Percentiles rank a stretch among this genome's conserved stretches.
These are phyloP conservation scores for Pochonia chlamydosporia DNA, from an alignment of 2,329 filamentous ascomycete species.

Conservation along the genomic window DNA sequence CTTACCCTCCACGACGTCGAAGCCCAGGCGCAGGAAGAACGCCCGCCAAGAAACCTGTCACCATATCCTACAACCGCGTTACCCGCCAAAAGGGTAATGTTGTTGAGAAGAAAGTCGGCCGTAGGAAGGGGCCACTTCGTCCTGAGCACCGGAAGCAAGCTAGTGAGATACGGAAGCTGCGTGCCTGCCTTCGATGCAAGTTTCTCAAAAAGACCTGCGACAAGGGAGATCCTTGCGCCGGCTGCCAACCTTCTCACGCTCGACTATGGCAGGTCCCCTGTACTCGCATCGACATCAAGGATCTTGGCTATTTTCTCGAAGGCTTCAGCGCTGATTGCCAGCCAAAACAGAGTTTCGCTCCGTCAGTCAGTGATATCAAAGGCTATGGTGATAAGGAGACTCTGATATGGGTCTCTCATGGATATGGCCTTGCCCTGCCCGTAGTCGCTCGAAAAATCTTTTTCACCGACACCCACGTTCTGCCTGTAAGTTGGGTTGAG, in stretches of 20 bases:
- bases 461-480: slow-evolving; percentile 86
- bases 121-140: slow-evolving; percentile 80
- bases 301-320: slow-evolving; percentile 98
- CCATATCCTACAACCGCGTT: too few relatives aligned
- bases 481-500: slow-evolving; percentile 92
- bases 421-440: slow-evolving; percentile 87
- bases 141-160: slow-evolving; percentile 95
- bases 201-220: slow-evolving; percentile 99
- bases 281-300: slow-evolving; percentile 97
- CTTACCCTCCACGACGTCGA: too few relatives aligned
- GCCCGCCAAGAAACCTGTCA: too few relatives aligned
- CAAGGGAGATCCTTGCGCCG: slow-evolving; percentile 91
- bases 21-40: too few relatives aligned
- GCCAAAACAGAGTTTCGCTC: slow-evolving; percentile 77
- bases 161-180: slow-evolving; percentile 90
- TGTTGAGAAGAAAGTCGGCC: slow-evolving; percentile 85
- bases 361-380: slow-evolving; percentile 93
- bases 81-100: slow-evolving; percentile 75
- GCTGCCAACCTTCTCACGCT: slow-evolving; percentile 92
- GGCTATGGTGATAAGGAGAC: slow-evolving; percentile 64
- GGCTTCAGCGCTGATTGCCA: slow-evolving; percentile 98
- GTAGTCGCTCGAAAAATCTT: slow-evolving; percentile 92
- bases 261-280: slow-evolving; percentile 96
- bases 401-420: slow-evolving; percentile 88
- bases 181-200: slow-evolving; percentile 92